Evolutionary conservation across 768 basidiomycete species (phyloP).

Genomic region (Auricularia cornea): DNA sequence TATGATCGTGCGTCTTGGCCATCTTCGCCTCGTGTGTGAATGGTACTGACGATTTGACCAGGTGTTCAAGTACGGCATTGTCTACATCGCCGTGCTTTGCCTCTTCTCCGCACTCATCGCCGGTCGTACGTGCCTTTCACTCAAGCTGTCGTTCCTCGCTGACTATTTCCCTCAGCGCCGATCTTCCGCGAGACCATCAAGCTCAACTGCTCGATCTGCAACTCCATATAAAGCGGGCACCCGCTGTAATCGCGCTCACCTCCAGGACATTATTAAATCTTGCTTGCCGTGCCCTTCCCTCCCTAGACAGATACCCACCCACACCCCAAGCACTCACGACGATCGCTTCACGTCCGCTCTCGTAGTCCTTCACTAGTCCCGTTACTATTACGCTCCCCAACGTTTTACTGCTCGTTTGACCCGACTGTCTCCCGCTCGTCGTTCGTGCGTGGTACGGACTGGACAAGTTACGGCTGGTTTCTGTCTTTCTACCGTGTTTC

Average conservation of each 20-base stretch:
- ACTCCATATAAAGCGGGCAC: conserved; percentile 10
- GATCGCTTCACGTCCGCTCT: no score
- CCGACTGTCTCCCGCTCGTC: no score
- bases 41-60: conserved; percentile 21
- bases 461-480: no score
- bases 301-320: background rate
- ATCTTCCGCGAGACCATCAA: conserved; percentile 52
- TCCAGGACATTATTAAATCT: background rate
- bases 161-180: conserved; percentile 35
- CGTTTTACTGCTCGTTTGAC: no score
- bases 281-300: background rate
- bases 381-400: no score
- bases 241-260: background rate
- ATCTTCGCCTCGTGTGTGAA: background rate
- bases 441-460: no score
- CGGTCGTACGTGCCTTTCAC: conserved; percentile 12
- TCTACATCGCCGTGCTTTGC: conserved; percentile 62
- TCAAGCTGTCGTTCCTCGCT: conserved; percentile 7
- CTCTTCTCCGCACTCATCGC: conserved; percentile 70
- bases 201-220: conserved; percentile 58
- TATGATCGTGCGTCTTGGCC: conserved; percentile 64
- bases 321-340: no score
- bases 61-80: conserved; percentile 76
- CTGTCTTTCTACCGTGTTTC: no score
- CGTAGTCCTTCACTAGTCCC: no score